phyloP scores from a whole-genome alignment of 2,329 filamentous ascomycete species.

The Colletotrichum neosansevieriae region DNA sequence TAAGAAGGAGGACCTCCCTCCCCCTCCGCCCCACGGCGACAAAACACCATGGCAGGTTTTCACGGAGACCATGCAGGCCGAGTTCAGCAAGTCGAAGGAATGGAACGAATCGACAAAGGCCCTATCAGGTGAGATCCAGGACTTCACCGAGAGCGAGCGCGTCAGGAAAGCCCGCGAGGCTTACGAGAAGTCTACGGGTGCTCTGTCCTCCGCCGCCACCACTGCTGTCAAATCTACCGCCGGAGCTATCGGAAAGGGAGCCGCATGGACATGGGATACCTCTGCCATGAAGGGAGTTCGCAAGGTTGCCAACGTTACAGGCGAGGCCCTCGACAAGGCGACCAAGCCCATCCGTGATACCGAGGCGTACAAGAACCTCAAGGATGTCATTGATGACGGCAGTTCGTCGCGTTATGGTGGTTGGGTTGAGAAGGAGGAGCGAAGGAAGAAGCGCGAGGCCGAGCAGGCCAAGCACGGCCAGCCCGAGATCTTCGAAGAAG shows the following conservation, averaged over 20 bases:
- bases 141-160: conserved; percentile 93
- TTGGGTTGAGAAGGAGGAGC: conserved; percentile 97
- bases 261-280: conserved; percentile 97
- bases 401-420: conserved; percentile 96
- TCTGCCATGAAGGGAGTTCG: conserved; percentile 91
- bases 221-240: conserved; percentile 88
- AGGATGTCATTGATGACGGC: conserved; percentile 96
- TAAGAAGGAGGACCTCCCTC: conserved; percentile 78
- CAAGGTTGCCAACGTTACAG: conserved; percentile 86
- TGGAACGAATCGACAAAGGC: conserved; percentile 99
- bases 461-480: conserved; percentile 67
- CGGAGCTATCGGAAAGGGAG: conserved; percentile 87
- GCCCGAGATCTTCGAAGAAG: conserved; percentile 78
- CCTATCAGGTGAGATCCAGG: conserved; percentile 86
- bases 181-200: conserved; percentile 87
- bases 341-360: conserved; percentile 95
- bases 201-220: conserved; percentile 81
- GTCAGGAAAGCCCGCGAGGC: conserved; percentile 88
- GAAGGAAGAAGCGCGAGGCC: conserved; percentile 80
- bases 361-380: conserved; percentile 93
- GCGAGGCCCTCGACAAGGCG: conserved; percentile 90
- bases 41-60: conserved; percentile 99
- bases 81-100: conserved; percentile 97
- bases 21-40: conserved; percentile 95
- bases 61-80: conserved; percentile 91